A percentile compares a stretch with the other conserved stretches of the same genome.
phyloP scores from a whole-genome alignment of 2,329 filamentous ascomycete genomes.

The Ceratocystis ficicola region DNA sequence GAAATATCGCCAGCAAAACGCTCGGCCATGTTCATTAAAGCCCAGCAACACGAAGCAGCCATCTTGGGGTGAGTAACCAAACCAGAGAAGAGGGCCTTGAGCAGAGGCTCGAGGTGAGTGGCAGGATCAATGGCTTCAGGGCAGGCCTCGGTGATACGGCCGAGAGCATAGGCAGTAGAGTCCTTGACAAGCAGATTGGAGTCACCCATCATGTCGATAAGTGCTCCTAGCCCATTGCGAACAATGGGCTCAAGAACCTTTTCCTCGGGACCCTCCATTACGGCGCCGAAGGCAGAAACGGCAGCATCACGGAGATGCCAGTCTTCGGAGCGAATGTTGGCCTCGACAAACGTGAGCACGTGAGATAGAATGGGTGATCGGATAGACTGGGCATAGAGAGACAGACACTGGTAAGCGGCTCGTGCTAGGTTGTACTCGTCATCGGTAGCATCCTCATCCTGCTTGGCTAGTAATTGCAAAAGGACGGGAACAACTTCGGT shows the following conservation, averaged over 20 bases:
- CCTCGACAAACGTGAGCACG: slow-evolving; percentile 83
- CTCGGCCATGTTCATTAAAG: slow-evolving; percentile 94
- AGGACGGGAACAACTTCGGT: slow-evolving; percentile 90
- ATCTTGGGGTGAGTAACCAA: slow-evolving; percentile 89
- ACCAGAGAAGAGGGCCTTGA: slow-evolving; percentile 79
- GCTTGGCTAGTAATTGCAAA: slow-evolving; percentile 78
- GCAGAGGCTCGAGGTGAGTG: slow-evolving; percentile 70
- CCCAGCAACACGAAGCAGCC: slow-evolving; percentile 97
- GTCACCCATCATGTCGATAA: slow-evolving; percentile 89
- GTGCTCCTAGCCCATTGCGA: slow-evolving; percentile 82
- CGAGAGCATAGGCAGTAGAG: slow-evolving; percentile 89
- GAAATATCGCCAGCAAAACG: slow-evolving; percentile 82
- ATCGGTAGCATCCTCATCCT: slow-evolving; percentile 92
- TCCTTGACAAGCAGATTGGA: slow-evolving; percentile 81
- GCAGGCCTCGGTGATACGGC: slow-evolving; percentile 88
- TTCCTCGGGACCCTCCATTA: slow-evolving; percentile 96
- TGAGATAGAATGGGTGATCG: slow-evolving; percentile 71
- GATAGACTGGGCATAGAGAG: slow-evolving; percentile 89
- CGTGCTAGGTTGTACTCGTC: slow-evolving; percentile 96
- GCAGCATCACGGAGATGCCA: slow-evolving; percentile 94
- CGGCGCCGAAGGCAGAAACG: slow-evolving; percentile 92
- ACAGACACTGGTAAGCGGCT: slow-evolving; percentile 90
- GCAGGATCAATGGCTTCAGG: slow-evolving; percentile 81
- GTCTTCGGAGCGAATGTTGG: slow-evolving; percentile 76
- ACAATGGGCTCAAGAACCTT: slow-evolving; percentile 85